These are phyloP conservation scores for Trypanosoma platydactyli DNA, from an alignment of 208 protist genomes.

Conservation along the genomic window DNA sequence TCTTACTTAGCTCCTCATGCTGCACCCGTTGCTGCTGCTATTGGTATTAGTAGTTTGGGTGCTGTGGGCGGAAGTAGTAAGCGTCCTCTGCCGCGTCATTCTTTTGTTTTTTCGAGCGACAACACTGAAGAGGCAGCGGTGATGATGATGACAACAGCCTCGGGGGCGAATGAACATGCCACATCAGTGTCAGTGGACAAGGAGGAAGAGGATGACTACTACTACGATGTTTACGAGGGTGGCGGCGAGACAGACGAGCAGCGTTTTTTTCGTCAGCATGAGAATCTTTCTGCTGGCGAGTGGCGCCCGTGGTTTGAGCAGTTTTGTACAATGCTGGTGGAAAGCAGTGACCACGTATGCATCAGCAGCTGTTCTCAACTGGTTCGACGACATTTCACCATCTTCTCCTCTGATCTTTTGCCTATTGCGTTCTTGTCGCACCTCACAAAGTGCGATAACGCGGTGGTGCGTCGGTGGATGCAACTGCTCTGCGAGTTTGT, in stretches of 20 bases:
- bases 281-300: slow-evolving; percentile 34
- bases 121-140: background rate
- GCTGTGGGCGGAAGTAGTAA: background rate
- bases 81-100: background rate
- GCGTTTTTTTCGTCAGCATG: slow-evolving; percentile 49
- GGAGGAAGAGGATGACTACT: slow-evolving; percentile 15
- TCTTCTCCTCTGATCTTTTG: slow-evolving; percentile 73
- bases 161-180: background rate
- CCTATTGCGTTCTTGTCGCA: slow-evolving; percentile 70
- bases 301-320: slow-evolving; percentile 79
- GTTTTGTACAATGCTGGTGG: slow-evolving; percentile 56
- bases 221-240: slow-evolving; percentile 18
- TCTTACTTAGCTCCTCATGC: background rate
- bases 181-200: background rate
- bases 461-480: slow-evolving; percentile 52
- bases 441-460: slow-evolving; percentile 41
- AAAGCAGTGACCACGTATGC: slow-evolving; percentile 51
- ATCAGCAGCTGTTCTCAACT: slow-evolving; percentile 61
- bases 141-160: background rate
- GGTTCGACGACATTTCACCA: slow-evolving; percentile 52
- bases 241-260: slow-evolving; percentile 23
- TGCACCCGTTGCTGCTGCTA: background rate
- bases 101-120: background rate
- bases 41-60: background rate
- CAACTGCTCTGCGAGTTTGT: slow-evolving; percentile 58